These are phyloP conservation scores for Boletellus ananiceps DNA, from an alignment of 768 basidiomycete genomes.

Conservation along the genomic window DNA sequence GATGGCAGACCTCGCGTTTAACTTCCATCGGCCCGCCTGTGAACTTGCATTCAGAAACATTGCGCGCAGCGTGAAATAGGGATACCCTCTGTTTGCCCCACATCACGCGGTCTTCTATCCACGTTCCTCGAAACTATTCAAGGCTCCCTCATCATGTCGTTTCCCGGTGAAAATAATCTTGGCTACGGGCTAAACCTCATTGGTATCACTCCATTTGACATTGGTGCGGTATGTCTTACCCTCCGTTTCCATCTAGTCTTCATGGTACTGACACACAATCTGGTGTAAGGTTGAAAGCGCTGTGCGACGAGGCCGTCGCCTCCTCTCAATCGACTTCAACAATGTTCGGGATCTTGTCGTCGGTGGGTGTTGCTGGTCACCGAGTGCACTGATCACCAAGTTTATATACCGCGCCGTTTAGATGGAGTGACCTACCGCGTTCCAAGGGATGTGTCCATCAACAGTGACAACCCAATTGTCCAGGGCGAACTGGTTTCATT, in stretches of 20 bases:
- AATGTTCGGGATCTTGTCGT: not conserved
- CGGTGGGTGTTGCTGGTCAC: not conserved
- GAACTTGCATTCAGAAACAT: no score
- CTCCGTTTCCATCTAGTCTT: not conserved
- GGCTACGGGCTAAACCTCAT: constrained; percentile 3
- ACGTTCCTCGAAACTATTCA: no score
- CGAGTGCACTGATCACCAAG: not conserved
- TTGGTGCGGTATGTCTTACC: constrained; percentile 1
- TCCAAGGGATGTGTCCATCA: constrained; percentile 2
- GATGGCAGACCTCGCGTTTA: no score
- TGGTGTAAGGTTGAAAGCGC: not conserved
- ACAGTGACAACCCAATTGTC: not conserved
- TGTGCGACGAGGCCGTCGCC: not conserved
- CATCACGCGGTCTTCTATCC: not conserved
- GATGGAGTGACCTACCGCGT: not conserved
- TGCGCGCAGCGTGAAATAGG: no score
- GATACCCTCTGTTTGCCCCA: no score
- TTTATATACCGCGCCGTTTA: not conserved
- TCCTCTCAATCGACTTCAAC: not conserved
- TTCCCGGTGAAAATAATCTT: not conserved
- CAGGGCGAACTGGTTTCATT: constrained; percentile 3
- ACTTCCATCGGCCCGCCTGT: no score
- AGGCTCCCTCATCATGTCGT: no score
- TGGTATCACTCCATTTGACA: constrained; percentile 5
- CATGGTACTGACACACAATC: not conserved